Evolutionary conservation across 169 alveolate species (phyloP), one percentile per base, ranked within the genome.

Genomic region (Sarcocystis neurona): DNA sequence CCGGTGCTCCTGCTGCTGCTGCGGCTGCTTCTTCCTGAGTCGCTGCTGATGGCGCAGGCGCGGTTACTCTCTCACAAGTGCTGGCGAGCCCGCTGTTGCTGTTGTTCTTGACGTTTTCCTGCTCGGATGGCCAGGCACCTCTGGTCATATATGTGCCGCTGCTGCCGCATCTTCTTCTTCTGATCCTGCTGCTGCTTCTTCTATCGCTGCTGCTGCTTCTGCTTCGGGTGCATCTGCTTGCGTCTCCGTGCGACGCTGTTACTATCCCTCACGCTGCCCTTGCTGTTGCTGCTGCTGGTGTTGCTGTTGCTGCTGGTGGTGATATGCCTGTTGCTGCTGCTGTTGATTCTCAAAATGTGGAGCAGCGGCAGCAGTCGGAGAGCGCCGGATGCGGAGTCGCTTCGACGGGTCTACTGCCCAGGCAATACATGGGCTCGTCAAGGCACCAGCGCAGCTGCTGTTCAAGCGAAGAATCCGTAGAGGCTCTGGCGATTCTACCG

Each of bases 401-500:
- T n/a, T n/a, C n/a, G n/a, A n/a, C n/a, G n/a, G n/a, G n/a, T n/a
- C n/a, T n/a, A n/a, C n/a, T n/a, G n/a, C n/a, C n/a, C n/a, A n/a
- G n/a, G n/a, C n/a, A n/a, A n/a, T n/a, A n/a, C n/a, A n/a, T n/a
- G n/a, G n/a, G n/a, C n/a, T n/a, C n/a, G n/a, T n/a, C n/a, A n/a
- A 39, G 39, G 34, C 5, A 56, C 82, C 58, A 0, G 82, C 82
- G 39, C 82, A 72, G 6, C 2, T 72, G 82, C 46, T 72, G 27
- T 72, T 72, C 82, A 72, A 72, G 41, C 50, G 82, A 37, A 6
- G 82, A 15, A 23, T 53, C 2, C 58, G 41, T n/a, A n/a, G 82
- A n/a, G 39, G 1, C 56, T 48, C 15, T 20, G 27, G 82, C 56
- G 82, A 72, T 1, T 39, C 82, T n/a, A 56, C 53, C 34, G 53